Conservation (phyloP, 495 filamentous ascomycete genomes). For the Podospora anserina region DNA sequence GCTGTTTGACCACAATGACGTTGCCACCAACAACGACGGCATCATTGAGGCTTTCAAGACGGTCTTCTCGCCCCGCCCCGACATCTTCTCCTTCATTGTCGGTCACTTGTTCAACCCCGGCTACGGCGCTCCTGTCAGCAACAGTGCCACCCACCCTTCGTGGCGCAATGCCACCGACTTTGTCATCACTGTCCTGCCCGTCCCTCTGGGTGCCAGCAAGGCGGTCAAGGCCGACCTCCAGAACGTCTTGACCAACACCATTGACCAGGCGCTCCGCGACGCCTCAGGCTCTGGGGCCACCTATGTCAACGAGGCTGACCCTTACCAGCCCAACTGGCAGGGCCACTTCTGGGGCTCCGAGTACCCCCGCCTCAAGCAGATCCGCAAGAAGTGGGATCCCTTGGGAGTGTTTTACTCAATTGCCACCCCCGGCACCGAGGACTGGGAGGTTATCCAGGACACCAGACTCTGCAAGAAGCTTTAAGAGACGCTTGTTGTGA, state of each 20-base stretch:
- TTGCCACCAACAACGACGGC: conserved; percentile 32
- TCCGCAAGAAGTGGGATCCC: conserved; percentile 56
- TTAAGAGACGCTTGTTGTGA: not conserved
- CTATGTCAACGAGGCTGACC: conserved; percentile 53
- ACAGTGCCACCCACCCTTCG: conserved; percentile 52
- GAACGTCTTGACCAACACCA: conserved; percentile 25
- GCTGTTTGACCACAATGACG: conserved; percentile 38
- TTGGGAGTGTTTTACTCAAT: conserved; percentile 46
- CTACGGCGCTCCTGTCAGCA: conserved; percentile 26
- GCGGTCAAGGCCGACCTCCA: conserved; percentile 26
- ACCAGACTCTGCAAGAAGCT: conserved; percentile 34
- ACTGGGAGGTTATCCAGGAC: conserved; percentile 39
- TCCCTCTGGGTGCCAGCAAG: conserved; percentile 14
- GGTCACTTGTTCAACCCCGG: conserved; percentile 47
- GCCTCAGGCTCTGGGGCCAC: conserved; percentile 33
- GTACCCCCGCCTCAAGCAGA: conserved; percentile 33
- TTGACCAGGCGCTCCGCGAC: conserved; percentile 29
- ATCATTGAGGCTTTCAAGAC: conserved; percentile 37
- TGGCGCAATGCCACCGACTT: conserved; percentile 40
- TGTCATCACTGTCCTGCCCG: conserved; percentile 19
- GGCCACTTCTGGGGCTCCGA: conserved; percentile 38
- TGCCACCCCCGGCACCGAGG: conserved; percentile 40
- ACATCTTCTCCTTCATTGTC: conserved; percentile 25
- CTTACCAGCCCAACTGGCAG: conserved; percentile 41
- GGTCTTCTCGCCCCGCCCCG: conserved; percentile 22